Conservation (phyloP, 768 basidiomycete genomes). For the Tremella mesenterica region DNA sequence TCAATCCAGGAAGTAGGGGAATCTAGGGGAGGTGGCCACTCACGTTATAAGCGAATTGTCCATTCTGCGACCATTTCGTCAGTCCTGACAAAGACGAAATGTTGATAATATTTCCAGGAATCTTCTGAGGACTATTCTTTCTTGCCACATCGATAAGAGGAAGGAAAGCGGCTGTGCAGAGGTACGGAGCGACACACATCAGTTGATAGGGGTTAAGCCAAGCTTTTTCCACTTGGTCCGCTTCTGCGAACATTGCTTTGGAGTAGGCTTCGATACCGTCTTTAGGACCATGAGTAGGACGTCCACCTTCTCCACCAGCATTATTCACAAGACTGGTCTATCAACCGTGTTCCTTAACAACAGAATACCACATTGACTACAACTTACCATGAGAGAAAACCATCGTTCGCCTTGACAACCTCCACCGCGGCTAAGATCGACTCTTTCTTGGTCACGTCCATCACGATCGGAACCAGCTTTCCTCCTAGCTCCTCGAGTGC, state of each 20-base stretch:
- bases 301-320: not conserved
- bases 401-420: not conserved
- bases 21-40: not conserved
- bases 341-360: not conserved
- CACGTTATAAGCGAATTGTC: conserved; percentile 1
- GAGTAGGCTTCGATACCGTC: not conserved
- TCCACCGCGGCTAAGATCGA: not conserved
- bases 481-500: not conserved
- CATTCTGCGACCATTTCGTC: not conserved
- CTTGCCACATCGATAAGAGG: not conserved
- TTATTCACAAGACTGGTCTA: not conserved
- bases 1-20: too few species aligned
- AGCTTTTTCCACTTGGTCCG: not conserved
- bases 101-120: conserved; percentile 1
- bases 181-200: not conserved
- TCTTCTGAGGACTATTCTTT: not conserved
- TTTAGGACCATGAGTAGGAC: not conserved
- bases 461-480: not conserved
- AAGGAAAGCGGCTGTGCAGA: not conserved
- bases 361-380: not conserved
- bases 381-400: not conserved
- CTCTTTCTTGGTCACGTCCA: conserved; percentile 1
- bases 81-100: not conserved
- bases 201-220: not conserved
- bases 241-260: not conserved